These are phyloP conservation scores for Fonsecaea nubica DNA, from an alignment of 2,329 filamentous ascomycete species.

Conservation along the genomic window DNA sequence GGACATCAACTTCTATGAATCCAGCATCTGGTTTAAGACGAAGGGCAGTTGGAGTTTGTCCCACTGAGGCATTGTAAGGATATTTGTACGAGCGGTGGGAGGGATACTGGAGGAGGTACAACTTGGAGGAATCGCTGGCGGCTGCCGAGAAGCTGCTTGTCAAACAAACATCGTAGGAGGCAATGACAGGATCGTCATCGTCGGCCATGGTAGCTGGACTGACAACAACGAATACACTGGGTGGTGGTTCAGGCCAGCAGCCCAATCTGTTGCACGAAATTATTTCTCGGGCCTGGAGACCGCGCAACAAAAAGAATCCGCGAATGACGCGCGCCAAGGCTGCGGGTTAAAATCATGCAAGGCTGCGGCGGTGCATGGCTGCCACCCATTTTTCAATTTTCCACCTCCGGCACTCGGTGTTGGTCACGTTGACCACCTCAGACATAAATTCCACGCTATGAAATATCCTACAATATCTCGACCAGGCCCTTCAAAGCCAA, in stretches of 20 bases:
- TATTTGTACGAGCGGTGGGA: slow-evolving; percentile 71
- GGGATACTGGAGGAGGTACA: slow-evolving; percentile 85
- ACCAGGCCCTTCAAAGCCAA: too few relatives aligned
- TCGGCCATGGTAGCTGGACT: slow-evolving; percentile 26
- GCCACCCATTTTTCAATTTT: neutral
- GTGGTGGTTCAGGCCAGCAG: neutral
- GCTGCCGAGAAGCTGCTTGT: slow-evolving; percentile 54
- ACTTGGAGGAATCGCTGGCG: slow-evolving; percentile 38
- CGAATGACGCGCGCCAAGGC: slow-evolving; percentile 1
- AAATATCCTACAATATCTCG: neutral
- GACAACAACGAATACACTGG: neutral
- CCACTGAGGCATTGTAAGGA: slow-evolving; percentile 64
- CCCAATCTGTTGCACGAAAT: neutral
- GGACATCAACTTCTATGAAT: slow-evolving; percentile 91
- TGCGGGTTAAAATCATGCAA: neutral
- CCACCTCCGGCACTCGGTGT: neutral
- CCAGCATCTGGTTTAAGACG: slow-evolving; percentile 82
- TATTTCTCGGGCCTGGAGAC: neutral
- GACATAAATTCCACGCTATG: neutral
- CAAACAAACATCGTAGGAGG: slow-evolving; percentile 86
- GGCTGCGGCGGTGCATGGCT: neutral
- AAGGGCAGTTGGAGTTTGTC: slow-evolving; percentile 70
- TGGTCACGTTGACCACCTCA: neutral
- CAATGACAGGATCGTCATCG: slow-evolving; percentile 69
- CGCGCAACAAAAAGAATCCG: neutral